A percentile compares a stretch with the other conserved stretches of the same genome.
Conservation (phyloP, 352 stramenopile species). For the Phytophthora capsici region DNA sequence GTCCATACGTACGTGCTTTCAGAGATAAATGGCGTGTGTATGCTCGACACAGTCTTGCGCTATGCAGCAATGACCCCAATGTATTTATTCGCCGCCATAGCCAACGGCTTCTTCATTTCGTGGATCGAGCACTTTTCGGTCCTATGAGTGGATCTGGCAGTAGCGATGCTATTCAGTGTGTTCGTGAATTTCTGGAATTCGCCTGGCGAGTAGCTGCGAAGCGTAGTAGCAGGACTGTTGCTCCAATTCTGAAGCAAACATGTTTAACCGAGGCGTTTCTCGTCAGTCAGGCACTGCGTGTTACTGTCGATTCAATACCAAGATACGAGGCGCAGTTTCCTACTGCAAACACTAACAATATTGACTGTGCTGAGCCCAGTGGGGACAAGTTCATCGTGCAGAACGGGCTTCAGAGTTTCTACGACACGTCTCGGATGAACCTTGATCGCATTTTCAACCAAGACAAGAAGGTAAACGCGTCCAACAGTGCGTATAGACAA, state of each 20-base stretch:
- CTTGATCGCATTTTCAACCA: constrained; percentile 1
- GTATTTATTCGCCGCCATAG: constrained; percentile 47
- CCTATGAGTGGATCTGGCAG: constrained; percentile 5
- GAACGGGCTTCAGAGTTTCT: constrained; percentile 33
- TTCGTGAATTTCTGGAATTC: constrained; percentile 53
- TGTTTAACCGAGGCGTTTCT: constrained; percentile 58
- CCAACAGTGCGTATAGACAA: background rate
- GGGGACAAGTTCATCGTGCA: background rate
- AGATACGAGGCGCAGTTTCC: constrained; percentile 17
- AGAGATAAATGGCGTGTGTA: constrained; percentile 46
- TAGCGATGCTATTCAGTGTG: constrained; percentile 25
- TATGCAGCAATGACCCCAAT: constrained; percentile 69
- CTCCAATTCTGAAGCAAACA: constrained; percentile 3
- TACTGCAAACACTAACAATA: background rate
- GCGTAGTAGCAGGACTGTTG: constrained; percentile 11
- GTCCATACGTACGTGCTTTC: constrained; percentile 19
- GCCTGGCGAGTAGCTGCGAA: constrained; percentile 50
- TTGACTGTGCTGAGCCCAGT: constrained; percentile 8
- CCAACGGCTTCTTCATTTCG: constrained; percentile 22
- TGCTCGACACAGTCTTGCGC: constrained; percentile 32
- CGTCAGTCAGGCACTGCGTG: constrained; percentile 43
- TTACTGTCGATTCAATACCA: constrained; percentile 18
- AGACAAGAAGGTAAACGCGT: background rate
- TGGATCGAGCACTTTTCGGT: constrained; percentile 26
- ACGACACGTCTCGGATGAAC: constrained; percentile 29